Conservation (phyloP, 2,329 filamentous ascomycete genomes). For the Fusarium sp. region DNA sequence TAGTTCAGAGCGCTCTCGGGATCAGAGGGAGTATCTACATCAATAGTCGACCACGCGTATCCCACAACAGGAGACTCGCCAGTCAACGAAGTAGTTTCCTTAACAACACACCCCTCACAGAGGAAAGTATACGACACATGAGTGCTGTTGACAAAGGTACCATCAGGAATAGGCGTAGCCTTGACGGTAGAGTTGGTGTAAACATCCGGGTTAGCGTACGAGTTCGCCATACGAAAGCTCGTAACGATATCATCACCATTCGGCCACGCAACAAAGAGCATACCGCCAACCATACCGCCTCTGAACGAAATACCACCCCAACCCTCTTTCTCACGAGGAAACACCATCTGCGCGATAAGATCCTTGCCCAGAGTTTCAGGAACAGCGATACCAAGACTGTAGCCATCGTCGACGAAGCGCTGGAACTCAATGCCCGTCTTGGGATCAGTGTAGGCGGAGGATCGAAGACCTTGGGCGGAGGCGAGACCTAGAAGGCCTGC, state of each 20-base stretch:
- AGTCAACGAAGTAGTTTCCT: conserved; percentile 46
- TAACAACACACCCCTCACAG: conserved; percentile 55
- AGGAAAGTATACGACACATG: conserved; percentile 65
- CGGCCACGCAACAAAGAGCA: conserved; percentile 61
- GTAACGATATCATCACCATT: conserved; percentile 53
- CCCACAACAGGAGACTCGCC: conserved; percentile 46
- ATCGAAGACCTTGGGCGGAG: conserved; percentile 30
- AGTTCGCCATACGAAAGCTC: conserved; percentile 45
- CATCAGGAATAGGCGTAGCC: conserved; percentile 57
- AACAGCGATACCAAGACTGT: conserved; percentile 60
- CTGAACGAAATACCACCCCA: conserved; percentile 60
- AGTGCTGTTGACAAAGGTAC: conserved; percentile 62
- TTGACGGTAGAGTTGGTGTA: conserved; percentile 53
- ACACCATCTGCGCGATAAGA: conserved; percentile 64
- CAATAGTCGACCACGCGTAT: conserved; percentile 51
- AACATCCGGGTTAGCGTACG: conserved; percentile 58
- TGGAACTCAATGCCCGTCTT: conserved; percentile 58
- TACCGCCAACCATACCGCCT: conserved; percentile 56
- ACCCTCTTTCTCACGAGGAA: conserved; percentile 49
- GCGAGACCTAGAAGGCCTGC: conserved; percentile 37
- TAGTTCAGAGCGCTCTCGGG: conserved; percentile 48
- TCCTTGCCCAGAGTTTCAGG: conserved; percentile 59
- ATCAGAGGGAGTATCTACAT: conserved; percentile 46
- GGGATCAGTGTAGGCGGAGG: conserved; percentile 51
- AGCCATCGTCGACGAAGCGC: conserved; percentile 50